phyloP scores from a whole-genome alignment of 164 flowering plant species.

The Nelumbo lutea region DNA sequence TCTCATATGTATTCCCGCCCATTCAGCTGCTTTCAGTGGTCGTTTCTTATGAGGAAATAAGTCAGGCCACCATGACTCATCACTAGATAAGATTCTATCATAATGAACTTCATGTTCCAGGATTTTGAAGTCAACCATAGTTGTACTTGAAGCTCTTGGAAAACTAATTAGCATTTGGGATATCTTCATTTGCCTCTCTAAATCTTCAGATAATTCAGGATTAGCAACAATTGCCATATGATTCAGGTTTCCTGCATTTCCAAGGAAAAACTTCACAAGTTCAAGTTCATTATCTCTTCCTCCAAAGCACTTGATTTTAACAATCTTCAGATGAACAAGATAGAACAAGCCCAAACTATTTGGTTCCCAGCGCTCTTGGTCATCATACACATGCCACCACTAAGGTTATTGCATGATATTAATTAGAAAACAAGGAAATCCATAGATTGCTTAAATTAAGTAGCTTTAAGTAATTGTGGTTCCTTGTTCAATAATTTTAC shows the following conservation, averaged over 20 bases:
- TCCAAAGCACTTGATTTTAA: conserved; percentile 2
- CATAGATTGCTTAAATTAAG: not conserved
- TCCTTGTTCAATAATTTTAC: not conserved
- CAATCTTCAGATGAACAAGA: conserved; percentile 11
- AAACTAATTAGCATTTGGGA: no score
- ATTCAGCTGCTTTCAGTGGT: no score
- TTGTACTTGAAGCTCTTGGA: no score
- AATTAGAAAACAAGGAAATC: not conserved
- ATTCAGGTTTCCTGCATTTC: conserved; percentile 12
- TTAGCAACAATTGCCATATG: not conserved
- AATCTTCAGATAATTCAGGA: no score
- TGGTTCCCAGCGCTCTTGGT: not conserved
- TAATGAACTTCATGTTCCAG: no score
- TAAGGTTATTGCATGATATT: conserved; percentile 7
- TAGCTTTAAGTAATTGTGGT: not conserved
- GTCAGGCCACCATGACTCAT: no score
- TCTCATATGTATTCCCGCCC: no score
- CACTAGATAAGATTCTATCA: no score
- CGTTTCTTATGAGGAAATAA: no score
- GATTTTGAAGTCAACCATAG: no score
- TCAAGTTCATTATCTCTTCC: conserved; percentile 7
- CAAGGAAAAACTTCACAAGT: not conserved
- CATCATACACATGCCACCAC: not conserved
- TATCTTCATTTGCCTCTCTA: no score
- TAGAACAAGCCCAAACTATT: not conserved